Evolutionary conservation across 768 basidiomycete species (phyloP).

Genomic region (Leucocoprinus birnbaumii): DNA sequence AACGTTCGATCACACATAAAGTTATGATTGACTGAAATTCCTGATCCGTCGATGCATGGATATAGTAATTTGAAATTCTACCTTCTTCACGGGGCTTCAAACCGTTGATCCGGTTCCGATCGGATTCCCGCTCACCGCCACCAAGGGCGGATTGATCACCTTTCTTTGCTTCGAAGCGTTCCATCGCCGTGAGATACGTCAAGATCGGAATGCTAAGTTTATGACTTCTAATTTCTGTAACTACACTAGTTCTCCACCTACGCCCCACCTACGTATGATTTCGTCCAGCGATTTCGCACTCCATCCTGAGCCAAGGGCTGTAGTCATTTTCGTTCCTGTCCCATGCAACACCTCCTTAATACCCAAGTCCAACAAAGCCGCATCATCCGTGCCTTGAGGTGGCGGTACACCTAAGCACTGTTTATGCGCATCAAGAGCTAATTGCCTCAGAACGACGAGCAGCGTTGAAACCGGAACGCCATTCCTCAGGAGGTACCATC

Average conservation of each 20-base stretch:
- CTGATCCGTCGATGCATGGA: too few species aligned
- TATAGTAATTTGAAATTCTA: too few species aligned
- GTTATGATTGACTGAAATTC: too few species aligned
- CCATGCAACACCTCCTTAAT: conserved; percentile 87
- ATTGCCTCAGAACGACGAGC: conserved; percentile 55
- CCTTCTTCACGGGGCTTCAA: too few species aligned
- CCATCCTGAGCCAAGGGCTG: conserved; percentile 70
- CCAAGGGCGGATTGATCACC: neutral
- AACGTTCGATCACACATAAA: too few species aligned
- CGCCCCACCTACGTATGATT: conserved; percentile 56
- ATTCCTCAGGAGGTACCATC: conserved; percentile 72
- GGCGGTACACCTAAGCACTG: conserved; percentile 48
- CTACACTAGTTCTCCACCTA: neutral
- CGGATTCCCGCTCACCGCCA: too few species aligned
- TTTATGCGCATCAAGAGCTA: conserved; percentile 60
- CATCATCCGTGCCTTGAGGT: conserved; percentile 49
- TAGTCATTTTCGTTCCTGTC: conserved; percentile 80
- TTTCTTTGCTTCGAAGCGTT: neutral
- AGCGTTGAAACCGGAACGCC: conserved; percentile 69
- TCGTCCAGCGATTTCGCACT: conserved; percentile 67
- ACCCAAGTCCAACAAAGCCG: conserved; percentile 35
- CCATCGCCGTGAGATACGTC: too few species aligned
- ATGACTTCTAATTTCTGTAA: too few species aligned
- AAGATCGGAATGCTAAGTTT: too few species aligned
- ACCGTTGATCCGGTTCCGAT: too few species aligned